Base-by-base conservation (phyloP, 495 filamentous ascomycete genomes). In the Corynascus novoguineensis region DNA sequence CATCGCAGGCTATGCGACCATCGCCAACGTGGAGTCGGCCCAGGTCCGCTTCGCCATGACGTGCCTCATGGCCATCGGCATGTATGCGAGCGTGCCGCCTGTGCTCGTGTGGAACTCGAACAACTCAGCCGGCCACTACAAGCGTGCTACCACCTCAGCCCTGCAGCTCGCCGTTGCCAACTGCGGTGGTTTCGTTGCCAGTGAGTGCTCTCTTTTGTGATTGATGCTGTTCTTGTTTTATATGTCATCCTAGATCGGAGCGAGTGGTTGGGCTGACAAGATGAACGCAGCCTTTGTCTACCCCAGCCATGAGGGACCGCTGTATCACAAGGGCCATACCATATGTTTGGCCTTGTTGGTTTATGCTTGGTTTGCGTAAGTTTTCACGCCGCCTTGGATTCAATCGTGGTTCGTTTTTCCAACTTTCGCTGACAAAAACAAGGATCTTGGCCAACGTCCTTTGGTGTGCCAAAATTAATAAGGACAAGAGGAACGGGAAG, bases 71-170 rank as follows among this genome's bases (percentile, higher is more conserved):
- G 74, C 76, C 24, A 74, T 70, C 12, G 89, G 89, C 28, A 85
- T 95, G 64, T 95, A 92, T 64, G 87, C 88, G 9, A 81, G 82
- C 37, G 83, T 88, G 11, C 88, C 88, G 1, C 83, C 86, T 45
- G 82, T 88, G 21, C 76, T 95, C 5, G 86, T 83, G 0, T 95
- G 89, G 89, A 70, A 72, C 50, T 71, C 72, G 9, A 77, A 77
- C 51, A 77, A 77, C 54, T 75, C 73, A 17, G 72, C 74, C 21
- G 74, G 74, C 0, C 73, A 75, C 52, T 75, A 75, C 59, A 75
- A 75, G 60, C 60, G 74, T 37, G 72, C 72, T 1, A 77, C 74
- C 1, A 73, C 73, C 0, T 71, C 73, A 31, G 74, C 68, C 3
- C 59, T 77, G 38, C 76, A 80, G 59, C 68, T 80, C 44, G 72